phyloP scores from a whole-genome alignment of 805 yeast genomes.

The Teunomyces lycoperdinae region DNA sequence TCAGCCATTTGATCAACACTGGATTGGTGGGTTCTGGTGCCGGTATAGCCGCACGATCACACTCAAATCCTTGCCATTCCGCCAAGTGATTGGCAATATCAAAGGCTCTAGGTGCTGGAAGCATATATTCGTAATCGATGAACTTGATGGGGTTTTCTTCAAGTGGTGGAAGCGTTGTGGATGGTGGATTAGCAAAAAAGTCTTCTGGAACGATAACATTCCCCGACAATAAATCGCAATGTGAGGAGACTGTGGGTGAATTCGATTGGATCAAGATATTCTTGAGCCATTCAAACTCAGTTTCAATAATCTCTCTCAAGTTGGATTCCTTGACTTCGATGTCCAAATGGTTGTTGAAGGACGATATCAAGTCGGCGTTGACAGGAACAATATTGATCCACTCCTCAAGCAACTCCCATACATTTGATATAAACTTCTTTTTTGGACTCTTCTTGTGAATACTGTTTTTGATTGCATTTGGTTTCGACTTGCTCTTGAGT shows the following conservation, averaged over 20 bases:
- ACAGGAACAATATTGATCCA: constrained; percentile 67
- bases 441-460: constrained; percentile 14
- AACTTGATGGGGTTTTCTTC: constrained; percentile 48
- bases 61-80: constrained; percentile 82
- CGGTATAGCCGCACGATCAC: constrained; percentile 61
- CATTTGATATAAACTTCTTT: constrained; percentile 36
- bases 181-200: constrained; percentile 12
- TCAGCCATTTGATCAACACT: constrained; percentile 55
- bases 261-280: constrained; percentile 30
- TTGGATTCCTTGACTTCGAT: constrained; percentile 21
- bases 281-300: constrained; percentile 58
- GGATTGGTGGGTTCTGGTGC: constrained; percentile 42
- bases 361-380: constrained; percentile 34
- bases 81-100: constrained; percentile 73
- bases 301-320: constrained; percentile 36
- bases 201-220: constrained; percentile 60
- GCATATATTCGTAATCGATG: constrained; percentile 71
- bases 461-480: neutral
- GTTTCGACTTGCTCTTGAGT: constrained; percentile 6
- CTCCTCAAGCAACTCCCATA: constrained; percentile 59
- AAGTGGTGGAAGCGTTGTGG: constrained; percentile 12
- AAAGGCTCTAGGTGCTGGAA: constrained; percentile 70
- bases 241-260: constrained; percentile 62
- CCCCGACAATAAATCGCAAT: constrained; percentile 73
- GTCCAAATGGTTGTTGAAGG: constrained; percentile 33